phyloP scores from a whole-genome alignment of 495 filamentous ascomycete genomes.

The Penicillium salamii region DNA sequence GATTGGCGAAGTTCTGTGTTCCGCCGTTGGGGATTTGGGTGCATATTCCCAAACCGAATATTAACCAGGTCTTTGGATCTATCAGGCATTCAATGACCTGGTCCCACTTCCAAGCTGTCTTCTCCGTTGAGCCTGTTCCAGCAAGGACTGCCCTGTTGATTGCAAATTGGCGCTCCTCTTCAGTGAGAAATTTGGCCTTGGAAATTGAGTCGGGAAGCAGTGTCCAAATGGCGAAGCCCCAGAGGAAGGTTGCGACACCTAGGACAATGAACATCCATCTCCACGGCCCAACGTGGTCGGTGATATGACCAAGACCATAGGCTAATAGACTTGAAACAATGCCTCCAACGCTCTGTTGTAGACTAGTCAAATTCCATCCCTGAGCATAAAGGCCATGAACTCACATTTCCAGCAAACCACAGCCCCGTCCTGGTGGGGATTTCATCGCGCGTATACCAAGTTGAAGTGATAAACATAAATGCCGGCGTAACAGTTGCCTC shows the following conservation, averaged over 20 bases:
- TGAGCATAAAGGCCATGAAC: not conserved
- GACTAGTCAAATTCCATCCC: not conserved
- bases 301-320: conserved; percentile 55
- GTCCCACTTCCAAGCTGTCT: conserved; percentile 53
- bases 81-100: conserved; percentile 51
- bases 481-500: conserved; percentile 50
- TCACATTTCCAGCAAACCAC: conserved; percentile 56
- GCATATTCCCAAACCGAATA: conserved; percentile 57
- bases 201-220: conserved; percentile 62
- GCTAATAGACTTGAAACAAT: conserved; percentile 55
- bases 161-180: conserved; percentile 54
- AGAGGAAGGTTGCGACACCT: conserved; percentile 52
- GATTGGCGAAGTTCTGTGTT: conserved; percentile 44
- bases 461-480: conserved; percentile 41
- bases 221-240: conserved; percentile 50
- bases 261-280: conserved; percentile 52
- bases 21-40: conserved; percentile 45
- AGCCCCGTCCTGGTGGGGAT: conserved; percentile 58
- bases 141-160: conserved; percentile 44
- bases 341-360: conserved; percentile 46
- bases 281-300: conserved; percentile 47
- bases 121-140: conserved; percentile 47
- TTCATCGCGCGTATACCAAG: conserved; percentile 54
- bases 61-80: conserved; percentile 59
- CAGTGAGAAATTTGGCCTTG: conserved; percentile 54